A percentile compares a stretch with the other conserved stretches of the same genome.
Conservation (phyloP, 208 protist species). For the Jaenimonas drosophilae region DNA sequence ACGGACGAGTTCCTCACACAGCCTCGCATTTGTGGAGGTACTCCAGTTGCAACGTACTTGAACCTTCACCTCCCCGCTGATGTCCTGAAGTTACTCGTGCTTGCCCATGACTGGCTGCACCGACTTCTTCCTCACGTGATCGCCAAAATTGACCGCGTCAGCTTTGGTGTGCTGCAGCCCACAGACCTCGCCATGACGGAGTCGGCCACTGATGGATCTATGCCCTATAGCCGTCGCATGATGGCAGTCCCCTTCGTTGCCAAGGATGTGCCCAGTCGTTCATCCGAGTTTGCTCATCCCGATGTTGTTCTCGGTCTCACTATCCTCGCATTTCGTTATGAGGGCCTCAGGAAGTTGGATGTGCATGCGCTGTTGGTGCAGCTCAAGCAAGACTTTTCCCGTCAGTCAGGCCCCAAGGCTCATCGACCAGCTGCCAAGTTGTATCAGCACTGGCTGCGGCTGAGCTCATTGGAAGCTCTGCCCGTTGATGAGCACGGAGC, state of each 20-base stretch:
- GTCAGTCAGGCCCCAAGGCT: constrained; percentile 79
- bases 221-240: constrained; percentile 72
- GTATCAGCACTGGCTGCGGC: constrained; percentile 74
- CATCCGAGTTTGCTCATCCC: constrained; percentile 93
- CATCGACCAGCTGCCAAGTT: constrained; percentile 74
- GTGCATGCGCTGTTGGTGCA: constrained; percentile 64
- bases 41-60: constrained; percentile 11
- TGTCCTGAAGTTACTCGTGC: constrained; percentile 79
- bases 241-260: constrained; percentile 94
- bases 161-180: constrained; percentile 84
- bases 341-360: constrained; percentile 82
- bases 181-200: constrained; percentile 42
- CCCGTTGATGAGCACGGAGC: neutral
- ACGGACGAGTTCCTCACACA: constrained; percentile 16
- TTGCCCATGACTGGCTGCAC: constrained; percentile 86
- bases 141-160: constrained; percentile 91
- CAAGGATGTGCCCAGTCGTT: constrained; percentile 92
- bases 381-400: constrained; percentile 78
- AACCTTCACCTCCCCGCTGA: constrained; percentile 26
- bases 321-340: constrained; percentile 88
- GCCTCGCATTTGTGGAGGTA: neutral
- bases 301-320: constrained; percentile 92
- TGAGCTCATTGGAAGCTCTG: constrained; percentile 23
- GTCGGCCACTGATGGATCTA: constrained; percentile 14
- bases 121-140: constrained; percentile 89